Conservation (phyloP, 257 asterid genomes). For the Asclepias syriaca region DNA sequence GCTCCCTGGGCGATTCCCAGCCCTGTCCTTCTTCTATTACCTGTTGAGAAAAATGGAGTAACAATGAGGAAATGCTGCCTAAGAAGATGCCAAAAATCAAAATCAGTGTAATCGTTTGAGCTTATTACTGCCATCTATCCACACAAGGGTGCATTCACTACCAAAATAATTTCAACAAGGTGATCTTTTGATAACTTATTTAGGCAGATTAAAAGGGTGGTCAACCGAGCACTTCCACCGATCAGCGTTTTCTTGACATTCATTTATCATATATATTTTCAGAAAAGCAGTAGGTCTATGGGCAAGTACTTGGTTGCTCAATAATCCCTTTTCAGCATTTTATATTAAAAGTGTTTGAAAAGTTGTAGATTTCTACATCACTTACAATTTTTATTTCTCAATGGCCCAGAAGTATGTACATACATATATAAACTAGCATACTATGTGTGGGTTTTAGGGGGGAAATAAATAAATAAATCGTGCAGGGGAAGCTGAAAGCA, state of each 20-base stretch:
- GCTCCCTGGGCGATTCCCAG: slow-evolving; percentile 98
- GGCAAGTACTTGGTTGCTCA: background rate
- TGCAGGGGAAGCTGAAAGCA: background rate
- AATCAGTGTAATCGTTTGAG: background rate
- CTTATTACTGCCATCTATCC: background rate
- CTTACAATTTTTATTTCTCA: background rate
- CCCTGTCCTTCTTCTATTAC: slow-evolving; percentile 82
- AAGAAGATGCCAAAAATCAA: background rate
- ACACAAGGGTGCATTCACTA: background rate
- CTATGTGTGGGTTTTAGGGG: background rate
- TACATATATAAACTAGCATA: too few species aligned
- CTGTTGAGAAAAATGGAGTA: slow-evolving; percentile 36
- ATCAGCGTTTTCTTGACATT: background rate
- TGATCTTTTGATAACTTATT: background rate
- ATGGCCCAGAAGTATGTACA: background rate
- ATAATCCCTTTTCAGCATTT: background rate
- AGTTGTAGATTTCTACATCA: background rate
- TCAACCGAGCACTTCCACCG: background rate
- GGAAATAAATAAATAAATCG: background rate
- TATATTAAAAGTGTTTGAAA: background rate
- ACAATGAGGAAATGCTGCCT: background rate
- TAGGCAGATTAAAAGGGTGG: background rate
- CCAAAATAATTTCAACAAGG: background rate
- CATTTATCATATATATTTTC: background rate
- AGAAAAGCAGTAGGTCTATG: background rate